Evolutionary conservation across 345 rosid species (phyloP).

Genomic region (Lumnitzera racemosa): DNA sequence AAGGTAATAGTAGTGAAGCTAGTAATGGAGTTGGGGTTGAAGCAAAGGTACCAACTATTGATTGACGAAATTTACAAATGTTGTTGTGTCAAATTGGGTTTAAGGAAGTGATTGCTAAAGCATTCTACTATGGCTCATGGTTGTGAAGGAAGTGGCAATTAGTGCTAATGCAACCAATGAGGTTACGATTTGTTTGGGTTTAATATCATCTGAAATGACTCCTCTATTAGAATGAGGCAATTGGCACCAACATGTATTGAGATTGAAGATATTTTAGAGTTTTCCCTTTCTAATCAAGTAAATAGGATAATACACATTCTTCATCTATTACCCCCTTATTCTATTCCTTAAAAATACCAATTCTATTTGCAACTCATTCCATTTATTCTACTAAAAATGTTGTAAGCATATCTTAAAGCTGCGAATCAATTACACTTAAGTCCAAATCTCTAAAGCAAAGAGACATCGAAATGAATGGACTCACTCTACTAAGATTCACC

Average conservation of each 20-base stretch:
- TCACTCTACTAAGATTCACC: too few relatives aligned
- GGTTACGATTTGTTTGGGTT: slow-evolving; percentile 19
- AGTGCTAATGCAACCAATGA: slow-evolving; percentile 22
- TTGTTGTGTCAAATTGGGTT: slow-evolving; percentile 74
- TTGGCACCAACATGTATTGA: slow-evolving; percentile 24
- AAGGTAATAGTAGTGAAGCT: neutral
- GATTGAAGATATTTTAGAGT: slow-evolving; percentile 2
- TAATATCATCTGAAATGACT: slow-evolving; percentile 13
- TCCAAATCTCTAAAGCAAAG: too few relatives aligned
- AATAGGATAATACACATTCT: too few relatives aligned
- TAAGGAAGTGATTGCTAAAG: slow-evolving; percentile 40
- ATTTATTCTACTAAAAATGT: too few relatives aligned
- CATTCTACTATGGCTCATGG: slow-evolving; percentile 29
- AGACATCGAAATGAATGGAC: too few relatives aligned
- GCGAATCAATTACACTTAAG: too few relatives aligned
- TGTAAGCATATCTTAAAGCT: too few relatives aligned
- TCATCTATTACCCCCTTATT: too few relatives aligned
- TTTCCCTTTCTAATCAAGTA: too few relatives aligned
- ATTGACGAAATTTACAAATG: slow-evolving; percentile 82
- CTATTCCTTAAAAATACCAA: too few relatives aligned
- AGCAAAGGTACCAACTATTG: slow-evolving; percentile 50
- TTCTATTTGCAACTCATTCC: too few relatives aligned
- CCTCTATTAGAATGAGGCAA: slow-evolving; percentile 30
- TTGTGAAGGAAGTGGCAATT: slow-evolving; percentile 9
- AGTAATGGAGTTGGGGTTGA: slow-evolving; percentile 25